Conservation (phyloP, 208 protist genomes). For the Leishmania turanica region DNA sequence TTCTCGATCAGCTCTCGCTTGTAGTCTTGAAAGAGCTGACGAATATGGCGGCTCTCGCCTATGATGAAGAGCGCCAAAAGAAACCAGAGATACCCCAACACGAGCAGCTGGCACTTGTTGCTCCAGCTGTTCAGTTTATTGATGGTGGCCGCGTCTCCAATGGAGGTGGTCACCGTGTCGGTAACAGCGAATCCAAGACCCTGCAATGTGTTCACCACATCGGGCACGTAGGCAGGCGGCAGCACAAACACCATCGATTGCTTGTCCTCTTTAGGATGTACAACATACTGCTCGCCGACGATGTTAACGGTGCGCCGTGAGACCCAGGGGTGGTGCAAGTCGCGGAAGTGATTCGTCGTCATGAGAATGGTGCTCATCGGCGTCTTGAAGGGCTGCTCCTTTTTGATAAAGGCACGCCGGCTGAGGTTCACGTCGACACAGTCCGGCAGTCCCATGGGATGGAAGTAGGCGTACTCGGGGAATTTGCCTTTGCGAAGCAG, state of each 20-base stretch:
- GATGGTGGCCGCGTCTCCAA: conserved; percentile 56
- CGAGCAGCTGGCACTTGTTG: conserved; percentile 65
- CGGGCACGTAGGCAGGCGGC: conserved; percentile 62
- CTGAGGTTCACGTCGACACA: conserved; percentile 81
- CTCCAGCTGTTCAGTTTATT: conserved; percentile 63
- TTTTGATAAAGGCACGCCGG: conserved; percentile 70
- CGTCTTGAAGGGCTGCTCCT: conserved; percentile 81
- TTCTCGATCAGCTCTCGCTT: conserved; percentile 78
- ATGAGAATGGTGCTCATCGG: conserved; percentile 63
- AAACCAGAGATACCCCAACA: conserved; percentile 76
- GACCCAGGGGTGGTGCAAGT: conserved; percentile 74
- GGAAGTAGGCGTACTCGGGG: conserved; percentile 84
- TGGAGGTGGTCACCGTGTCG: conserved; percentile 56
- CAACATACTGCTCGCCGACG: conserved; percentile 79
- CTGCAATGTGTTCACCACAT: conserved; percentile 74
- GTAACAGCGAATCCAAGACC: conserved; percentile 69
- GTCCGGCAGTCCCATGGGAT: conserved; percentile 84
- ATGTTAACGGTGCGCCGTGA: conserved; percentile 54
- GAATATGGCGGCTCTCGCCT: conserved; percentile 60
- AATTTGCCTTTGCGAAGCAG: conserved; percentile 58
- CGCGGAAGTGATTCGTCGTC: conserved; percentile 63
- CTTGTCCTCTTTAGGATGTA: conserved; percentile 71
- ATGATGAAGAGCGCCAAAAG: conserved; percentile 70
- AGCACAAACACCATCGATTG: conserved; percentile 83
- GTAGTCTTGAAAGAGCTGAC: conserved; percentile 73